Conservation (phyloP, 73 alveolate genomes). For the Halteria grandinella region DNA sequence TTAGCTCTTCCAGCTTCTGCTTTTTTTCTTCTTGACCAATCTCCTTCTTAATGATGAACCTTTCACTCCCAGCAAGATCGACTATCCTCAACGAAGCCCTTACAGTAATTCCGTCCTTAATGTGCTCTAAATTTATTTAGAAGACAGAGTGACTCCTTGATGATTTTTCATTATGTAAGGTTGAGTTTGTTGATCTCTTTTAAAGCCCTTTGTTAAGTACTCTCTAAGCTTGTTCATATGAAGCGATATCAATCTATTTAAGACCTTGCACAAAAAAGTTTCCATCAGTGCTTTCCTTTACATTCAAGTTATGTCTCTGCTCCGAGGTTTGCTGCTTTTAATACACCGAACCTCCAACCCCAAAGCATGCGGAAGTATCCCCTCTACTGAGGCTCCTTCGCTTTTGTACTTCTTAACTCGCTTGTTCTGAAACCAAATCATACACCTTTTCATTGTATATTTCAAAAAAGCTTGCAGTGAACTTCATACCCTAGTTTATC, state of each 20-base stretch:
- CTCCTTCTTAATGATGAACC: constrained; percentile 18
- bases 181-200: constrained; percentile 32
- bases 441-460: constrained; percentile 64
- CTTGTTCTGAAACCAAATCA: not conserved
- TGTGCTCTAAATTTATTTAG: constrained; percentile 26
- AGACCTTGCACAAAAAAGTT: constrained; percentile 44
- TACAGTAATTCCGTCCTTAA: not conserved
- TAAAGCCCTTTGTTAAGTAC: constrained; percentile 45
- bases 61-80: constrained; percentile 74
- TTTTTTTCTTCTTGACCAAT: constrained; percentile 26
- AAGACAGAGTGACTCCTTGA: constrained; percentile 62
- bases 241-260: not conserved
- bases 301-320: not conserved
- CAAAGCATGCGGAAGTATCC: not conserved
- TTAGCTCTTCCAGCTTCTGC: constrained; percentile 17
- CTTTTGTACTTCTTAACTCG: not conserved
- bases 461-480: constrained; percentile 53
- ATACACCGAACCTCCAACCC: not conserved
- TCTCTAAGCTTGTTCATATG: constrained; percentile 40
- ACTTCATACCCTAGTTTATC: not conserved
- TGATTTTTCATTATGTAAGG: constrained; percentile 30
- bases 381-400: not conserved
- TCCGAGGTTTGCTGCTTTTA: not conserved
- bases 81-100: constrained; percentile 55
- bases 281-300: constrained; percentile 59